phyloP scores from a whole-genome alignment of 345 rosid genomes.

The Eucalyptus lansdowneana region DNA sequence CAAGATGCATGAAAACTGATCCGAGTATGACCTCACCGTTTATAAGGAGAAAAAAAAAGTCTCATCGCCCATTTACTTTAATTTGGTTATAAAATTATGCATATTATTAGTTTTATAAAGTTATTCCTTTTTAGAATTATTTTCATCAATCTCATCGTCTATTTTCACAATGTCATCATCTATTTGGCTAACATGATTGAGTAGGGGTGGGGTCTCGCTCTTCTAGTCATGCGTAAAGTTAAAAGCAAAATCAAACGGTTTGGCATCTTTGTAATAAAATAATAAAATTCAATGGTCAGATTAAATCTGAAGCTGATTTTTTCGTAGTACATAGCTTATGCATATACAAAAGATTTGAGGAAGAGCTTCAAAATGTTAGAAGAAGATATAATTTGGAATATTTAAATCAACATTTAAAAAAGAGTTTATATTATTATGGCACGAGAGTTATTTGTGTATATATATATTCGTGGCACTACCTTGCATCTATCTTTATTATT shows the following conservation, averaged over 20 bases:
- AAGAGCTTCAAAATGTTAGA: neutral
- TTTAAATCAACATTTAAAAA: neutral
- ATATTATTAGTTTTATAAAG: neutral
- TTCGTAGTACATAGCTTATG: neutral
- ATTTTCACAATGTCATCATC: neutral
- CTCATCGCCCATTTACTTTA: neutral
- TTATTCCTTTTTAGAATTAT: neutral
- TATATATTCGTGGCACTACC: neutral
- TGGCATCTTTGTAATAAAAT: neutral
- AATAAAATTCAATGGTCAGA: neutral
- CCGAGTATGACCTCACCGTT: neutral
- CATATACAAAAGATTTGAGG: neutral
- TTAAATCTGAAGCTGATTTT: neutral
- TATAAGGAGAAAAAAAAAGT: neutral
- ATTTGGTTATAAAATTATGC: neutral
- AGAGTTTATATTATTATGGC: neutral
- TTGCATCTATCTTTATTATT: neutral
- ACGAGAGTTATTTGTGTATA: neutral
- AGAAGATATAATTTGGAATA: neutral
- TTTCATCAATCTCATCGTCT: neutral
- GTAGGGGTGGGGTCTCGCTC: neutral
- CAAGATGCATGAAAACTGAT: neutral
- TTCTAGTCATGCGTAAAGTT: neutral
- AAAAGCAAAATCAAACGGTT: neutral
- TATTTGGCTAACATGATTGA: neutral